A percentile compares a stretch with the other conserved stretches of the same genome.
These are phyloP conservation scores for Ceratobasidium sp. DNA, from an alignment of 1,284 basidiomycete genomes.

Conservation along the genomic window DNA sequence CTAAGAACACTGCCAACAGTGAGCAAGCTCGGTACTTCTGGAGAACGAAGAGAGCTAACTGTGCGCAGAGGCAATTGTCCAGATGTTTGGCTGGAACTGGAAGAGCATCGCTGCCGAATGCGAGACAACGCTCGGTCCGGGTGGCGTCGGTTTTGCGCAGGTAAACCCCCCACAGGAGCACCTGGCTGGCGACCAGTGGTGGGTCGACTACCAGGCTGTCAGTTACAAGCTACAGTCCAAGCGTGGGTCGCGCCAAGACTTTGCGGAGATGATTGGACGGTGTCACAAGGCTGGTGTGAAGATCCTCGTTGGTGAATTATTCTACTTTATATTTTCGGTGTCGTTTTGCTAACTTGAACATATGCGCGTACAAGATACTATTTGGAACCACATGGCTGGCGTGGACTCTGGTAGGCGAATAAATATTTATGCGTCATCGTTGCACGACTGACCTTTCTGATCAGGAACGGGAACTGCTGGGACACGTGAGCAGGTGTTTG, in stretches of 20 bases:
- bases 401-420: constrained; percentile 45
- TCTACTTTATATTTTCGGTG: not conserved
- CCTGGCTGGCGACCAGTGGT: constrained; percentile 68
- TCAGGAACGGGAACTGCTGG: constrained; percentile 33
- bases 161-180: constrained; percentile 50
- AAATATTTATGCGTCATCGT: not conserved
- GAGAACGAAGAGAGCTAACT: not conserved
- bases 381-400: constrained; percentile 77
- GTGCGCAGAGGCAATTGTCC: constrained; percentile 45
- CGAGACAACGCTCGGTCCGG: constrained; percentile 44
- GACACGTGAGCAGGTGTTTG: constrained; percentile 18
- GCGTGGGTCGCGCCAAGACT: constrained; percentile 51
- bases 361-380: constrained; percentile 62
- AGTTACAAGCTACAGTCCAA: constrained; percentile 50
- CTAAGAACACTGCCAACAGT: constrained; percentile 37
- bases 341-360: not conserved
- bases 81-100: constrained; percentile 50
- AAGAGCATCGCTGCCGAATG: constrained; percentile 48
- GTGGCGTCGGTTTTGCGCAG: constrained; percentile 47
- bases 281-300: constrained; percentile 51
- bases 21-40: not conserved
- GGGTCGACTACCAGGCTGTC: constrained; percentile 79
- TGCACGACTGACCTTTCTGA: not conserved
- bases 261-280: constrained; percentile 50
- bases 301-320: constrained; percentile 48